Evolutionary conservation across 768 basidiomycete species (phyloP), one percentile per base, ranked within the genome.

Genomic region (Leccinum obscurum): DNA sequence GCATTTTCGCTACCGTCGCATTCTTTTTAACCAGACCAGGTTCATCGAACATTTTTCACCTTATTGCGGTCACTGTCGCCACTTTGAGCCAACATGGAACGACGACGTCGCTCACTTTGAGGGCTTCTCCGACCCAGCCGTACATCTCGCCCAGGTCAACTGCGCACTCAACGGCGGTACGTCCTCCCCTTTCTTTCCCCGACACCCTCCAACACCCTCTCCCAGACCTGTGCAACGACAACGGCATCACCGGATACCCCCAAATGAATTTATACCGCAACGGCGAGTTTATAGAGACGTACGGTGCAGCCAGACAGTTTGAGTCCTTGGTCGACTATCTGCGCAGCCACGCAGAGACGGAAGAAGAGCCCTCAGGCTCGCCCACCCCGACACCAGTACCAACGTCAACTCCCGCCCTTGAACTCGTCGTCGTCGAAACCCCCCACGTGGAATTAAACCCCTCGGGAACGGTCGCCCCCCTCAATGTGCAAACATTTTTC

Each of bases 11-110:
- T 26, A 13, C 3, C 6, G 3, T 5, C 2, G 5, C 30, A 30
- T 6, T 20, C 8, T 20, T 32, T 34, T 34, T 20, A 34, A 10
- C 34, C 8, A 13, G 1, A 20, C 10, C 62, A 81, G 86, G 86
- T 86, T 95, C 60, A 78, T 96, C 53, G 93, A 96, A 66, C 89
- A 91, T 72, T 97, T 85, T 71, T 94, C 92, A 1, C 95, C 95
- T 0, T 88, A 87, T 68, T 97, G 95, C 66, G 70, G 73, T 4
- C 94, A 96, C 69, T 97, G 94, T 73, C 79, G 81, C 35, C 71
- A 76, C 0, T 96, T 97, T 65, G 86, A 85, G 10, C 89, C 94
- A 0, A 93, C 88, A 28, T 97, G 95, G 93, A 78, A 85, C 48
- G 75, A 85, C 52, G 77, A 96, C 7, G 85, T 84, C 6, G 73